These are phyloP conservation scores for Coniochaeta pulveracea DNA, from an alignment of 2,329 filamentous ascomycete species.

Conservation along the genomic window DNA sequence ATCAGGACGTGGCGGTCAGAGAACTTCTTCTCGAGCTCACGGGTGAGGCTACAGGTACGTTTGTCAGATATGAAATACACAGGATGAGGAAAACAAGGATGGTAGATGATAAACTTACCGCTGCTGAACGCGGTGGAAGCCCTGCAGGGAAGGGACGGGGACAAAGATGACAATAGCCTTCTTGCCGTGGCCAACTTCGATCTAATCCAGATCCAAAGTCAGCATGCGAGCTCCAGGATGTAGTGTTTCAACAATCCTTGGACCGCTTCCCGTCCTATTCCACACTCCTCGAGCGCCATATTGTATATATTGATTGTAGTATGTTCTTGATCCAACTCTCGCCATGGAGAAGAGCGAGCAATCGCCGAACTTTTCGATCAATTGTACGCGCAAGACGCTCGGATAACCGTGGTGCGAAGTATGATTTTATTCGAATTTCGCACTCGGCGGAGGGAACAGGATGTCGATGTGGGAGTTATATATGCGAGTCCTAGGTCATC, in stretches of 20 bases:
- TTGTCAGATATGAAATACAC: not conserved
- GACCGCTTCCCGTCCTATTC: conserved; percentile 69
- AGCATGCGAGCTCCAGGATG: conserved; percentile 66
- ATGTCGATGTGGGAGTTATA: conserved; percentile 18
- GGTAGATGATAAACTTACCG: conserved; percentile 54
- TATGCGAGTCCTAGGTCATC: conserved; percentile 12
- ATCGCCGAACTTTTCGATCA: conserved; percentile 12
- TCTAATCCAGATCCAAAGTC: conserved; percentile 65
- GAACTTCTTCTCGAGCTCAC: conserved; percentile 99
- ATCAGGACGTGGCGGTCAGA: conserved; percentile 99
- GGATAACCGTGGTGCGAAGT: too few relatives aligned
- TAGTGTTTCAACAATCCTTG: conserved; percentile 39
- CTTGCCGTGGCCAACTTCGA: conserved; percentile 99
- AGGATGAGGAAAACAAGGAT: conserved; percentile 2
- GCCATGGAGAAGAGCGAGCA: not conserved
- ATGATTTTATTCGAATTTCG: conserved; percentile 7
- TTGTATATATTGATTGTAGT: conserved; percentile 13
- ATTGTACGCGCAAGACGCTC: conserved; percentile 13
- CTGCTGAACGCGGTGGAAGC: conserved; percentile 99
- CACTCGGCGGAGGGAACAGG: conserved; percentile 33
- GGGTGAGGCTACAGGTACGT: conserved; percentile 64
- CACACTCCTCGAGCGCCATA: too few relatives aligned
- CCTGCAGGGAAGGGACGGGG: conserved; percentile 94
- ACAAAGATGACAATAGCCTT: conserved; percentile 99
- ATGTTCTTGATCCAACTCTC: conserved; percentile 9